A percentile compares a stretch with the other conserved stretches of the same genome.
Conservation (phyloP, 805 yeast genomes). For the Yamadazyma sp. region DNA sequence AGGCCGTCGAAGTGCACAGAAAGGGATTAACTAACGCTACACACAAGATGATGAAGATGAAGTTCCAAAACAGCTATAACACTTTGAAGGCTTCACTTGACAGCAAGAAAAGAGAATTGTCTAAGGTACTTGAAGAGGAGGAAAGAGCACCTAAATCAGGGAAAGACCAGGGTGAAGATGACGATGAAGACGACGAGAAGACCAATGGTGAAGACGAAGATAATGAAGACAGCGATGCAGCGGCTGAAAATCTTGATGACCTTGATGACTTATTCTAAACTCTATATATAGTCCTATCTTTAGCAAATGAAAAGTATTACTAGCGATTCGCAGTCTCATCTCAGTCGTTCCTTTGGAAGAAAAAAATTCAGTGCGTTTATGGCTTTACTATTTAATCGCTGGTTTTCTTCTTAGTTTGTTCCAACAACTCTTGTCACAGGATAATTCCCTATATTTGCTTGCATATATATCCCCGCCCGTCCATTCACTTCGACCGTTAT, state of each 20-base stretch:
- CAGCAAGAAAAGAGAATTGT: conserved; percentile 67
- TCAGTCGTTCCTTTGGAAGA: conserved; percentile 11
- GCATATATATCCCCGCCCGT: background rate
- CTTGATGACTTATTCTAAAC: conserved; percentile 37
- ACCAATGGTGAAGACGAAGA: conserved; percentile 29
- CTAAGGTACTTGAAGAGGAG: conserved; percentile 27
- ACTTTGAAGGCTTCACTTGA: conserved; percentile 82
- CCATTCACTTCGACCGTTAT: background rate
- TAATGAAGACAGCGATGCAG: conserved; percentile 16
- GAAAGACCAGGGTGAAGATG: conserved; percentile 25
- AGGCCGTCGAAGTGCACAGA: conserved; percentile 72
- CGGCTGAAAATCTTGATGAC: conserved; percentile 28
- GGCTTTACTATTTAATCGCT: conserved; percentile 1
- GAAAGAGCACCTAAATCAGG: conserved; percentile 27
- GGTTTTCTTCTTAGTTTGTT: background rate
- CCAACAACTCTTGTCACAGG: background rate
- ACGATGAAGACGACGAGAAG: conserved; percentile 29
- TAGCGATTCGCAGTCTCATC: conserved; percentile 11
- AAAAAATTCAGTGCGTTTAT: conserved; percentile 6
- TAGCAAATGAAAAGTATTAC: conserved; percentile 1
- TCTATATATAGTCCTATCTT: conserved; percentile 2
- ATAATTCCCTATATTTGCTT: too few species aligned
- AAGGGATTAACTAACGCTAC: conserved; percentile 69
- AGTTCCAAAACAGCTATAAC: conserved; percentile 78
- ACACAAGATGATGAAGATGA: conserved; percentile 81